These are phyloP conservation scores for Arthrobotrys megalospora DNA, from an alignment of 2,329 filamentous ascomycete genomes.

Conservation along the genomic window DNA sequence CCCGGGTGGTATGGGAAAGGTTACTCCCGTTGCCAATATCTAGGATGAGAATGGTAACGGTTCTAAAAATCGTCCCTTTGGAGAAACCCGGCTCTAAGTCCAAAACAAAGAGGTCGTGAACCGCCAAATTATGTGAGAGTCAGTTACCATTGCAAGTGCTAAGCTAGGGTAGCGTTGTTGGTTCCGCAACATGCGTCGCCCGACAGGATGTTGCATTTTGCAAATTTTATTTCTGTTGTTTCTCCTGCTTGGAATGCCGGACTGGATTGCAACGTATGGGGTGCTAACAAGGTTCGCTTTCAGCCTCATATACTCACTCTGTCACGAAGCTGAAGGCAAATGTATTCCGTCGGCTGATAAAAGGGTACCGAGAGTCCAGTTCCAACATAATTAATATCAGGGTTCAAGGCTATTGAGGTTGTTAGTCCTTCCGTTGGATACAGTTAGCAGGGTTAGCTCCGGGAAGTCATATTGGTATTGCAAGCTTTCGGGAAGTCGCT, in stretches of 20 bases:
- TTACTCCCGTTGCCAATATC: conserved; percentile 16
- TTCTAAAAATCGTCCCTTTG: not conserved
- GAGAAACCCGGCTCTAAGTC: not conserved
- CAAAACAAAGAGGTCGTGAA: not conserved
- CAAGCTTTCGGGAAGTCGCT: conserved; percentile 1
- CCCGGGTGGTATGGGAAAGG: conserved; percentile 5
- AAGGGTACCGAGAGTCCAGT: not conserved
- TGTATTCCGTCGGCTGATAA: not conserved
- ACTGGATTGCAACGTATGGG: conserved; percentile 5
- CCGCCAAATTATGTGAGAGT: not conserved
- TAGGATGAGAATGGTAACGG: not conserved
- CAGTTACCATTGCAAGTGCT: no score
- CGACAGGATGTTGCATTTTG: conserved; percentile 21
- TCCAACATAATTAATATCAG: not conserved
- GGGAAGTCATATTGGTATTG: not conserved
- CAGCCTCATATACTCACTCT: not conserved
- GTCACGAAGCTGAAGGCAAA: not conserved
- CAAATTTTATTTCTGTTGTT: conserved; percentile 7
- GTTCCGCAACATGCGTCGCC: conserved; percentile 10
- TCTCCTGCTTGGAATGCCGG: conserved; percentile 29
- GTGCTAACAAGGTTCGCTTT: not conserved
- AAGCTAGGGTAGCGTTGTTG: not conserved
- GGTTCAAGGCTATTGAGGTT: not conserved
- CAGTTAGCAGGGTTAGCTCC: not conserved
- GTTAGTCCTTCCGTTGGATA: not conserved